Evolutionary conservation across 2,329 filamentous ascomycete species (phyloP).

Genomic region (Pyrenophora seminiperda): DNA sequence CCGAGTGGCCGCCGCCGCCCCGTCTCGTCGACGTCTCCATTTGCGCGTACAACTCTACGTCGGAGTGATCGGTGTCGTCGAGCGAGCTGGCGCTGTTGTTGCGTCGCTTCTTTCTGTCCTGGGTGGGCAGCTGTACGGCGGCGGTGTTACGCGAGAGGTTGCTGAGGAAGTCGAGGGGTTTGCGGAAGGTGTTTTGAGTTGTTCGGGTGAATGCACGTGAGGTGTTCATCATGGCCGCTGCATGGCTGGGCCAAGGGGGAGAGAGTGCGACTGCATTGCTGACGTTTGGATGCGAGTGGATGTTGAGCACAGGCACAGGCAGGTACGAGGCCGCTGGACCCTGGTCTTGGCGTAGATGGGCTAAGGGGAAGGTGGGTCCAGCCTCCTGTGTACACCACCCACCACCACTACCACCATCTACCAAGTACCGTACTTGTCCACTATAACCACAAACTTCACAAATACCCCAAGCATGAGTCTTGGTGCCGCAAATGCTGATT

Average conservation of each 20-base stretch:
- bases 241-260: slow-evolving; percentile 34
- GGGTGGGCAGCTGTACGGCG: slow-evolving; percentile 18
- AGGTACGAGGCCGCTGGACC: slow-evolving; percentile 18
- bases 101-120: slow-evolving; percentile 38
- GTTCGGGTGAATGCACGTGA: slow-evolving; percentile 42
- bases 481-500: no score
- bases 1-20: slow-evolving; percentile 37
- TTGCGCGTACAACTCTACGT: slow-evolving; percentile 42
- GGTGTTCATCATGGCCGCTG: slow-evolving; percentile 40
- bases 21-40: slow-evolving; percentile 37
- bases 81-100: slow-evolving; percentile 43
- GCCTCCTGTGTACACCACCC: slow-evolving; percentile 26
- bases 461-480: no score
- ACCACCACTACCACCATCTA: slow-evolving; percentile 43
- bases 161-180: slow-evolving; percentile 45
- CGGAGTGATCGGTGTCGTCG: slow-evolving; percentile 45
- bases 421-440: neutral
- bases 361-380: slow-evolving; percentile 11
- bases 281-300: slow-evolving; percentile 12
- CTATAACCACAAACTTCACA: no score
- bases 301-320: slow-evolving; percentile 28
- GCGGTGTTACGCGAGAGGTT: slow-evolving; percentile 29
- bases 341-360: slow-evolving; percentile 8
- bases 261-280: slow-evolving; percentile 20
- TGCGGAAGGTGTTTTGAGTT: slow-evolving; percentile 39